Percentiles rank a stretch among this genome's conserved stretches.
Conservation (phyloP, 352 stramenopile genomes). For the Phytopythium ostracodes region DNA sequence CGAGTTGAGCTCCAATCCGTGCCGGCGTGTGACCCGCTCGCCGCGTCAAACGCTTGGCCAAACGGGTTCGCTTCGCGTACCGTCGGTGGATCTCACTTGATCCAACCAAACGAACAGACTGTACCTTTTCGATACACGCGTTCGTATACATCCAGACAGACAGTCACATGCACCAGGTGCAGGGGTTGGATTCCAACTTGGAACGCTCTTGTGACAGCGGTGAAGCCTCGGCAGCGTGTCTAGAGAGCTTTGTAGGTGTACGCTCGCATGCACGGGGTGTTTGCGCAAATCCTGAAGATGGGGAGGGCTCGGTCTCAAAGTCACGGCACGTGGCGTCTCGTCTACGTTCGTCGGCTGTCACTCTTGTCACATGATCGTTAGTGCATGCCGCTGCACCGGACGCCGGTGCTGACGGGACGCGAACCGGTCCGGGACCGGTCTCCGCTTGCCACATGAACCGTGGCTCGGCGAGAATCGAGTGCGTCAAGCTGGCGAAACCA, state of each 20-base stretch:
- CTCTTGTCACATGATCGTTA: conserved; percentile 5
- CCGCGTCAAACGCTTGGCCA: conserved; percentile 3
- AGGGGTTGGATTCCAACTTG: too few relatives aligned
- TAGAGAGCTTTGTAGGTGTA: neutral
- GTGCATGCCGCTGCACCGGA: conserved; percentile 5
- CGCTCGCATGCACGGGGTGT: conserved; percentile 1
- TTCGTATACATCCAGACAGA: neutral
- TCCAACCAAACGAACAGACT: neutral
- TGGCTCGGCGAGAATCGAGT: too few relatives aligned
- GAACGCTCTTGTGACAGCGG: conserved; percentile 7
- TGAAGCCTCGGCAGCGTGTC: neutral
- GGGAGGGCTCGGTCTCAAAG: neutral
- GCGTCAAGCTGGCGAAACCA: neutral
- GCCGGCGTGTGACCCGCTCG: neutral
- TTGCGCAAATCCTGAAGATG: conserved; percentile 6
- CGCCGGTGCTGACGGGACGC: neutral
- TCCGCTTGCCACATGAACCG: neutral
- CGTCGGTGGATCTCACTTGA: conserved; percentile 1
- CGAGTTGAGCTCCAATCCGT: neutral
- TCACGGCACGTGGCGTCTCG: conserved; percentile 3
- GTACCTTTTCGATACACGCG: neutral
- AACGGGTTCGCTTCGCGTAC: neutral
- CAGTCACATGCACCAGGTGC: neutral
- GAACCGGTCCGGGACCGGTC: neutral
- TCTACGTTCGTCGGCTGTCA: conserved; percentile 8